Evolutionary conservation across 495 filamentous ascomycete species (phyloP), one percentile per base, ranked within the genome.

Genomic region (Aspergillus leporis): DNA sequence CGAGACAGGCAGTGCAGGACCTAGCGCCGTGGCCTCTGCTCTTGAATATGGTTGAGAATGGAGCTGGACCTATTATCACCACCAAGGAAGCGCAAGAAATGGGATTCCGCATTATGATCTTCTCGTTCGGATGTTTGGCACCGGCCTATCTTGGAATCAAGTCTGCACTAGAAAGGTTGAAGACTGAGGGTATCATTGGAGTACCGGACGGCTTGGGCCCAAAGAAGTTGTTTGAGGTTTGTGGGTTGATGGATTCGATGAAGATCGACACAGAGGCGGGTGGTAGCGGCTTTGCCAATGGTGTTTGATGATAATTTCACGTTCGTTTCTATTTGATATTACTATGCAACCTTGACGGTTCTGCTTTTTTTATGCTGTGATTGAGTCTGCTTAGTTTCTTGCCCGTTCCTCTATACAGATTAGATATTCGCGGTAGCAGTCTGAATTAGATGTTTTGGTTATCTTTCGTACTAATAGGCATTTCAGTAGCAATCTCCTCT

Each of bases 71-170:
- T 0, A 63, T 81, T 6, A 82, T 87, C 22, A 82, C 77, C 9
- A 78, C 78, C 18, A 66, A 79, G 5, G 82, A 87, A 64, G 85
- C 86, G 0, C 66, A 77, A 55, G 77, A 81, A 47, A 76, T 89
- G 70, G 86, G 87, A 2, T 90, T 84, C 66, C 70, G 77, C 41
- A 82, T 89, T 40, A 84, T 87, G 50, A 87, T 90, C 25, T 85
- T 83, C 65, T 80, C 82, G 0, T 80, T 84, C 53, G 80, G 79
- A 0, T 70, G 74, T 4, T 62, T 85, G 48, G 74, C 76, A 4
- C 81, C 79, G 0, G 82, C 82, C 0, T 85, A 82, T 50, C 54
- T 79, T 48, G 82, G 78, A 0, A 84, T 85, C 49, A 75, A 74
- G 50, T 61, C 72, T 1, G 75, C 71, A 8, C 70, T 78, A 25